Conservation (phyloP, 2,329 filamentous ascomycete genomes). For the Coniochaeta sp. region DNA sequence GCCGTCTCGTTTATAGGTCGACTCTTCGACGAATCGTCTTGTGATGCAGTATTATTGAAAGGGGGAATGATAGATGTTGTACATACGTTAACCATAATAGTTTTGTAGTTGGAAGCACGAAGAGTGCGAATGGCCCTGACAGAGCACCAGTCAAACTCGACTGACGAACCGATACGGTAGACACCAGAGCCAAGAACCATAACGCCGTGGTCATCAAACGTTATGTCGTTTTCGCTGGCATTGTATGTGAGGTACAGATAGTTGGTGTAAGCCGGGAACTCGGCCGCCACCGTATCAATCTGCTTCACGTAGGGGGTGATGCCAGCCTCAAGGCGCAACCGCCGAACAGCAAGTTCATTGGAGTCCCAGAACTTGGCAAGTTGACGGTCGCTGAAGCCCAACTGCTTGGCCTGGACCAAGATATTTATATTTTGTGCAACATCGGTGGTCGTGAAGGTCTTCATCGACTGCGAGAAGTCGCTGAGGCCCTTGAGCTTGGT, state of each 20-base stretch:
- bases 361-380: conserved; percentile 91
- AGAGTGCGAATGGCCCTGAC: conserved; percentile 90
- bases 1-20: no score
- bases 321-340: conserved; percentile 74
- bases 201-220: conserved; percentile 81
- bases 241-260: conserved; percentile 98
- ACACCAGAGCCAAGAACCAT: conserved; percentile 97
- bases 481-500: conserved; percentile 84
- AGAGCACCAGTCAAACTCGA: conserved; percentile 99
- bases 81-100: conserved; percentile 93
- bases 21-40: no score
- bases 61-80: not conserved
- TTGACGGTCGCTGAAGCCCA: conserved; percentile 92
- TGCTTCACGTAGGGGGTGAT: conserved; percentile 92
- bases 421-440: conserved; percentile 56
- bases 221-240: conserved; percentile 74
- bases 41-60: no score
- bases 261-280: conserved; percentile 91
- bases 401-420: conserved; percentile 78
- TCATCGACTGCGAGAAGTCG: conserved; percentile 78
- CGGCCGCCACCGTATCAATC: conserved; percentile 95
- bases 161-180: conserved; percentile 93
- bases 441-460: conserved; percentile 55
- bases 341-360: conserved; percentile 84
- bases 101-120: conserved; percentile 78